A percentile compares a stretch with the other conserved stretches of the same genome.
Evolutionary conservation across 768 basidiomycete species (phyloP).

Genomic region (Podaxis sp.): DNA sequence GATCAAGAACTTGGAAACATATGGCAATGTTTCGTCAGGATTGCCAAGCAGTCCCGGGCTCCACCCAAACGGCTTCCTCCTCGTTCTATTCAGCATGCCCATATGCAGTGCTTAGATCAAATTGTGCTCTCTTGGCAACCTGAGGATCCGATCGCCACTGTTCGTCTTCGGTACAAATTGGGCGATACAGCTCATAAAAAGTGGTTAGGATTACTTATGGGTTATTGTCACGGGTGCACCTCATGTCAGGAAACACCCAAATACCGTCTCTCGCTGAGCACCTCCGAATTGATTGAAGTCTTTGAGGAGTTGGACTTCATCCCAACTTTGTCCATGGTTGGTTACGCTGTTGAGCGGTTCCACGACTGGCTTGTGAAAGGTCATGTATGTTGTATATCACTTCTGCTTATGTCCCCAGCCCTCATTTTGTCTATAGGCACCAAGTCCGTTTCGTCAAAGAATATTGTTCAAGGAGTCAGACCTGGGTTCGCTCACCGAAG

Average conservation of each 20-base stretch:
- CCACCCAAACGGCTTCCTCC: neutral
- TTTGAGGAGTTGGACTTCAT: neutral
- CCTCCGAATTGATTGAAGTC: neutral
- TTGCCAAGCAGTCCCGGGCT: neutral
- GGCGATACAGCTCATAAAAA: neutral
- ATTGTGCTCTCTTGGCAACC: neutral
- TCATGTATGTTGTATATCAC: neutral
- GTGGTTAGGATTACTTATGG: neutral
- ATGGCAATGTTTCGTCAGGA: neutral
- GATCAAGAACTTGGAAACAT: neutral
- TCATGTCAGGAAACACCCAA: neutral
- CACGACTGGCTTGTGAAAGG: neutral
- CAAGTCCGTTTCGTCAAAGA: neutral
- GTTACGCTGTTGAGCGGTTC: neutral
- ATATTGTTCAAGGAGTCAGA: neutral
- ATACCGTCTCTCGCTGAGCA: neutral
- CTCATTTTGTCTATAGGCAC: neutral
- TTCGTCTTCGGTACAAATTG: too few species aligned
- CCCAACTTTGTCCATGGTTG: neutral
- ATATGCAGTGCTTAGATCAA: neutral
- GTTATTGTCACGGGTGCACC: neutral
- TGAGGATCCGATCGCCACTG: too few species aligned
- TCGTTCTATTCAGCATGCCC: neutral
- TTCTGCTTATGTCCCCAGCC: neutral
- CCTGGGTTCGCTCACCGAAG: neutral